Base-by-base conservation (phyloP, 768 basidiomycete genomes). In the Pulveroboletus sp. region DNA sequence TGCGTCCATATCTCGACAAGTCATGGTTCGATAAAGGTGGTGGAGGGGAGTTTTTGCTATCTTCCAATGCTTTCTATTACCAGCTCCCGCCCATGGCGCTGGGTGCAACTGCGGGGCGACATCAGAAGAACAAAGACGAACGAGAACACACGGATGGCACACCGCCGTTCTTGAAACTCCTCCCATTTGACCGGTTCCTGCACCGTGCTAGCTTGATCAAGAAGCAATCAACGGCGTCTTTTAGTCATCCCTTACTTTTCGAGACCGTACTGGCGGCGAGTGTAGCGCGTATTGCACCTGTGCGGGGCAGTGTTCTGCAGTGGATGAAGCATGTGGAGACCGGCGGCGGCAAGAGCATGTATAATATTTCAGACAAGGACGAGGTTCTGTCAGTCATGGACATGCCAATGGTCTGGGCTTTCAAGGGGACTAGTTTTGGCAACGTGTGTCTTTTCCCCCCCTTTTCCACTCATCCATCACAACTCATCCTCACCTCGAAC, bases 81-180 rank as follows among this genome's bases (percentile, higher is more conserved):
- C 67, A 62, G 17, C 68, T 79, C 14, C 74, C 78, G 0, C 77
- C 74, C 54, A 76, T 79, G 67, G 79, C 80, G 5, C 46, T 74
- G 1, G 70, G 71, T 5, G 5, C 6, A 5, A 30, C 32, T 4
- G 12, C 14, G 2, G 44, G 8, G 9, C 27, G 6, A n/a, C 17
- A 2, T 2, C 21, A 21, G 21, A 21, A 21, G 21, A 21, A 15
- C 5, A 11, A 28, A 4, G 24, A 18, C 5, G 30, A 11, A 6
- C n/a, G 10, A 0, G 35, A 43, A 32, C 30, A 26, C 2, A 12
- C 39, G 5, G 38, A 52, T 15, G 58, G 44, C 0, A 49, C 71
- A 57, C 80, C 81, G 1, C 52, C 70, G 3, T 72, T 74, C 44
- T 56, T 51, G 3, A 56, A 69, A 5, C 61, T 83, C 8, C 68